Percentiles rank a stretch among this genome's conserved stretches.
Evolutionary conservation across 495 filamentous ascomycete genomes (phyloP).

Genomic region (Acidomyces sp.): DNA sequence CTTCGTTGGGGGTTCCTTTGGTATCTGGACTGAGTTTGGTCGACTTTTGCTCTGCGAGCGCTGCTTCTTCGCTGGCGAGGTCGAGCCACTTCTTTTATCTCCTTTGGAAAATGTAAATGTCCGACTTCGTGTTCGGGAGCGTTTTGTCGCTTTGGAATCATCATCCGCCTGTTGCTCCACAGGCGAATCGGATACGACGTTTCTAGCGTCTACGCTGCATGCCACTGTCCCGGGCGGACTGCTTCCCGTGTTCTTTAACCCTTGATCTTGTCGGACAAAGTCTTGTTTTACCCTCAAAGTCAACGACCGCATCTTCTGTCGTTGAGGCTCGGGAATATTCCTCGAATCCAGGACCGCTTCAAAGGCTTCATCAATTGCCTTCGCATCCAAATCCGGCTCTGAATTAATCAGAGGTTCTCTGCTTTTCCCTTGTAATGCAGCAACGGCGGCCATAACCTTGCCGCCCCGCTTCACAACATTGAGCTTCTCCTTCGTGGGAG

Average conservation of each 20-base stretch:
- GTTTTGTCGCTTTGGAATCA: constrained; percentile 18
- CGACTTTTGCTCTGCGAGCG: constrained; percentile 32
- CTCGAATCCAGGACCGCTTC: constrained; percentile 65
- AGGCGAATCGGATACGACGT: too few species aligned
- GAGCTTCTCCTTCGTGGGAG: constrained; percentile 8
- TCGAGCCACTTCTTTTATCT: constrained; percentile 24
- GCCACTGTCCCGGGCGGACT: constrained; percentile 21
- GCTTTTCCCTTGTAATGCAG: constrained; percentile 41
- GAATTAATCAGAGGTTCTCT: constrained; percentile 16
- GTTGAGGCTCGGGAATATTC: constrained; percentile 85
- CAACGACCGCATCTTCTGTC: constrained; percentile 82
- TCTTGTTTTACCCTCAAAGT: constrained; percentile 85
- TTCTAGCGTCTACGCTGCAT: too few species aligned
- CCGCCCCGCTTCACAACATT: constrained; percentile 25
- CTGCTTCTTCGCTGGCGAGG: constrained; percentile 49
- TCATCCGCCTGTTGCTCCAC: constrained; percentile 2
- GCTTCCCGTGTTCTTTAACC: constrained; percentile 35
- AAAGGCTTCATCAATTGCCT: constrained; percentile 39
- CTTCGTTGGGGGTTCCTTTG: constrained; percentile 21
- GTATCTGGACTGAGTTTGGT: constrained; percentile 30
- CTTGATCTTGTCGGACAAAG: constrained; percentile 79
- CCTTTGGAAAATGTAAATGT: constrained; percentile 64
- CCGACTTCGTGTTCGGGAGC: constrained; percentile 49
- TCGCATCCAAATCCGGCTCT: constrained; percentile 26
- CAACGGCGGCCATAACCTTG: constrained; percentile 54